phyloP scores from a whole-genome alignment of 257 asterid species.

The Coffea eugenioides region DNA sequence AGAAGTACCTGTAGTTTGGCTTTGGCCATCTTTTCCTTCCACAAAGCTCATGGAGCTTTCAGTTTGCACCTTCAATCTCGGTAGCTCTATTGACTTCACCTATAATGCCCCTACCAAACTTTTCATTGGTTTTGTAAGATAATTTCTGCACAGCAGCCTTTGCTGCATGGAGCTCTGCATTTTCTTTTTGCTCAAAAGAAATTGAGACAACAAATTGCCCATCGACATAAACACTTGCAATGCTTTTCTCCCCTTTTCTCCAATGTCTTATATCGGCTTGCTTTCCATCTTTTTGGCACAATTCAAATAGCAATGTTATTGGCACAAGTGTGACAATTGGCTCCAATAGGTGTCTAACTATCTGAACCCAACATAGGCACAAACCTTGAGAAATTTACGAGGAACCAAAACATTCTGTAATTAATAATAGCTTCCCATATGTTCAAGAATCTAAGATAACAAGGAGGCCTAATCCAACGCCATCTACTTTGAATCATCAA shows the following conservation, averaged over 20 bases:
- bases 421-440: background rate
- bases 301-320: slow-evolving; percentile 60
- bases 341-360: slow-evolving; percentile 51
- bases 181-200: slow-evolving; percentile 64
- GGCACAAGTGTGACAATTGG: slow-evolving; percentile 70
- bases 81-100: slow-evolving; percentile 30
- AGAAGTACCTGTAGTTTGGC: slow-evolving; percentile 61
- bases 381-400: slow-evolving; percentile 2
- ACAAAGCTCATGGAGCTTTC: slow-evolving; percentile 62
- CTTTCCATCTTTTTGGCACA: slow-evolving; percentile 71
- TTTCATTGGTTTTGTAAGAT: slow-evolving; percentile 17
- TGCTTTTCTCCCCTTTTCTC: slow-evolving; percentile 43
- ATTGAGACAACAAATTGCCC: slow-evolving; percentile 56
- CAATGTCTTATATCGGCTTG: slow-evolving; percentile 40
- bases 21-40: slow-evolving; percentile 71
- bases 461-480: background rate
- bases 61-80: slow-evolving; percentile 64
- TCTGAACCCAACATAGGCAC: slow-evolving; percentile 30
- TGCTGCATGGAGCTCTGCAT: slow-evolving; percentile 75
- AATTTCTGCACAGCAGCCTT: slow-evolving; percentile 57
- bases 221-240: slow-evolving; percentile 57
- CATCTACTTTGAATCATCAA: background rate
- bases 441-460: background rate
- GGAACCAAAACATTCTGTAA: background rate
- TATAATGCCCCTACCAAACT: background rate